Base-by-base conservation (phyloP, 371 early-diverging fungal species). In the Apophysomyces ossiformis region DNA sequence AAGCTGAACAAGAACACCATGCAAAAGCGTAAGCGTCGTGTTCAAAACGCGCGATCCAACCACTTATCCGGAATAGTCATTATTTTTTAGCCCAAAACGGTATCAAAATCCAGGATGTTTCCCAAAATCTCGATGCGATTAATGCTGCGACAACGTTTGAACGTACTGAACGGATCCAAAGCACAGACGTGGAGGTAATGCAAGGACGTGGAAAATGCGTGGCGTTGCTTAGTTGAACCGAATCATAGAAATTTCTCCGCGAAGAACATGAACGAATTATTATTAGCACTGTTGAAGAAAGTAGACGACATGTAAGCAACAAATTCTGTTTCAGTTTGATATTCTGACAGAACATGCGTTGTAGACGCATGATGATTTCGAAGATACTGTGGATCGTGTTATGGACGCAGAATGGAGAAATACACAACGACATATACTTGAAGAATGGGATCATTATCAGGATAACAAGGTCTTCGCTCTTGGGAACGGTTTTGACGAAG, bases 241-340 rank as follows among this genome's bases (percentile, higher is more conserved):
- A 13, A 41, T 5, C 47, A 18, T 69, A 90, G 76, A 89, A 85
- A 46, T 94, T 84, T 69, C 67, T 95, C 68, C 66, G 76, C 37
- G 80, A 88, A 62, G 87, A 91, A 64, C 90, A 93, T 61, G 93
- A 95, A 75, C 88, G 81, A 61, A 81, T 89, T 35, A 86, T 95
- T 46, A 71, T 89, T 60, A 75, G 72, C 37, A 89, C 93, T 4
- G 89, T 96, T 44, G 91, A 93, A 67, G 89, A 89, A 69, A 79
- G 83, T 62, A 74, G 85, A 46, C 79, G 76, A 37, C 75, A 86
- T 63, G 84, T 85, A 39, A 35, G 70, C 26, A 45, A 37, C n/a
- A 32, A 15, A 7, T 13, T 13, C 41, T 41, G 41, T 26, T 26
- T 26, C 26, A 41, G 41, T 0, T 5, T 41, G 5, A 18, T 13